phyloP scores from a whole-genome alignment of 148 eudicot species.

The Vaccinium corymbosum region DNA sequence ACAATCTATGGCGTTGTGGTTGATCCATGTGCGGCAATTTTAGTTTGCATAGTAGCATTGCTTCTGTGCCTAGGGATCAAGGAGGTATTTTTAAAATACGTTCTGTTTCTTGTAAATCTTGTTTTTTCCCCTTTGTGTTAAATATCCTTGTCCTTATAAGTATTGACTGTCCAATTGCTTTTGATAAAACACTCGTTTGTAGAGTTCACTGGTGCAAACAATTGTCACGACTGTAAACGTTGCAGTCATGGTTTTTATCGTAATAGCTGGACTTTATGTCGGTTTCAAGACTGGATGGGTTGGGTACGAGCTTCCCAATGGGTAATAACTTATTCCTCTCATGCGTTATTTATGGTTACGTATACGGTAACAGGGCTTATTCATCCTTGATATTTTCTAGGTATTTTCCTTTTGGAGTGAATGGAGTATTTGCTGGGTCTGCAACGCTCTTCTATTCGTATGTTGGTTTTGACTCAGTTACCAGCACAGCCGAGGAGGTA shows the following conservation, averaged over 20 bases:
- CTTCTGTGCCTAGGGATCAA: constrained; percentile 90
- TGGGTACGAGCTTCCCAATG: constrained; percentile 62
- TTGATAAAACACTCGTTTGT: constrained; percentile 15
- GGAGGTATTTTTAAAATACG: constrained; percentile 49
- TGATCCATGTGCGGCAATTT: constrained; percentile 89
- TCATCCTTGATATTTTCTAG: constrained; percentile 22
- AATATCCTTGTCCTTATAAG: background rate
- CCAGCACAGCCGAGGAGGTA: constrained; percentile 70
- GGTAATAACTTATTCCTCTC: constrained; percentile 28
- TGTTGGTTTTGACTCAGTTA: constrained; percentile 63
- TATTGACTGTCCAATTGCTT: background rate
- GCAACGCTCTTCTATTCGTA: constrained; percentile 63
- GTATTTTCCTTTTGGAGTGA: constrained; percentile 54
- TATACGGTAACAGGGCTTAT: background rate
- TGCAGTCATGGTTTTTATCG: constrained; percentile 74
- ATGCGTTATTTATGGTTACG: background rate
- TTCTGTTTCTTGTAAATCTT: background rate
- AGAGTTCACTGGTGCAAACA: constrained; percentile 63
- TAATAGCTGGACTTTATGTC: constrained; percentile 70
- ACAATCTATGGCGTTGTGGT: constrained; percentile 58
- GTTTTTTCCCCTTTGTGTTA: background rate
- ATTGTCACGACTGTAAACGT: constrained; percentile 75
- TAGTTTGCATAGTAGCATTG: constrained; percentile 63
- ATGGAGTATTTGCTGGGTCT: constrained; percentile 66
- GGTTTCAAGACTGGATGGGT: constrained; percentile 88